Base-by-base conservation (phyloP, 805 yeast genomes). In the Myxozyma kluyveri region DNA sequence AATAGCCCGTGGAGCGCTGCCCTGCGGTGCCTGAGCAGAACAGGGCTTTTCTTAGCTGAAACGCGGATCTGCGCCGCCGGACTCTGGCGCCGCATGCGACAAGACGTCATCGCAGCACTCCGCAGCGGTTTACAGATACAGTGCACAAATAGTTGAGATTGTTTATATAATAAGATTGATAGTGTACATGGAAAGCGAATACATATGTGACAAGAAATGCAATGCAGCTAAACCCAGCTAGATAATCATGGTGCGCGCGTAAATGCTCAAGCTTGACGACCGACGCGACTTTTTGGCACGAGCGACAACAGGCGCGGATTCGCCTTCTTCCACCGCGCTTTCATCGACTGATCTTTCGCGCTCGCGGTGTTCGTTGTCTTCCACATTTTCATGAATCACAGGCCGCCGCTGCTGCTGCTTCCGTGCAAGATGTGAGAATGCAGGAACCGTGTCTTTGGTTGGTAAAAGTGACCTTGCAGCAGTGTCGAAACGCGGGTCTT, bases 401-500 rank as follows among this genome's bases (percentile, higher is more conserved):
- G 3, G 35, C 42, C 32, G 41, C 10, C 17, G 41, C 33, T 4
- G 54, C 31, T 1, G 42, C 46, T 26, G 38, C 39, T 23, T 29
- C 3, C 36, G 49, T 40, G 45, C 38, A 27, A 37, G 46, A 43
- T 47, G 33, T 18, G 56, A 52, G 45, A 52, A 52, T 14, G 56
- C 50, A 27, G 56, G 51, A 26, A 43, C 45, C 17, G 41, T 35
- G 21, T 45, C 12, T 24, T 17, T 10, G 7, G 44, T 21, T 9
- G 45, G 35, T 12, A 10, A 7, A 14, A 14, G 18, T 6, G 40
- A 18, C 23, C 42, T 41, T 14, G 56, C 45, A 35, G 37, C 49
- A 12, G 56, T 50, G 48, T 42, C 35, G 51, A 42, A 51, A 26
- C 50, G 50, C n/a, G n/a, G n/a, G n/a, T n/a, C n/a, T n/a, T n/a